Percentiles rank a stretch among this genome's conserved stretches.
Evolutionary conservation across 2,329 filamentous ascomycete species (phyloP).

Genomic region (Didymella glomerata): DNA sequence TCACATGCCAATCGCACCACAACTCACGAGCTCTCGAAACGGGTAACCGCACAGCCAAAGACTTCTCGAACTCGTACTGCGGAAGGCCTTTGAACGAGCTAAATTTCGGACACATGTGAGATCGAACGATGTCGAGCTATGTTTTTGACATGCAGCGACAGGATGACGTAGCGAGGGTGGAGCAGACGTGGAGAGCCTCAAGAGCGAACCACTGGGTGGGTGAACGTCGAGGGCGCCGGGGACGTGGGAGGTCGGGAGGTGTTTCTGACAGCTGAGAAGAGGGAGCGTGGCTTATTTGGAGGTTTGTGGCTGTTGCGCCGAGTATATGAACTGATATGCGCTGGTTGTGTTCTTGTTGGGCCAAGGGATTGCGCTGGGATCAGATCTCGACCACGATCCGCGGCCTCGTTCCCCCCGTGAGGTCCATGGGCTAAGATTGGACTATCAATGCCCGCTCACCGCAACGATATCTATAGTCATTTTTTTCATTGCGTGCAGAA

Average conservation of each 20-base stretch:
- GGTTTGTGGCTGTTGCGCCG: slow-evolving; percentile 12
- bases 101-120: slow-evolving; percentile 40
- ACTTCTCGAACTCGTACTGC: slow-evolving; percentile 40
- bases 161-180: slow-evolving; percentile 37
- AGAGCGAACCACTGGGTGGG: slow-evolving; percentile 8
- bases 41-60: slow-evolving; percentile 34
- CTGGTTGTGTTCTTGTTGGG: slow-evolving; percentile 41
- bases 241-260: slow-evolving; percentile 2
- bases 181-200: slow-evolving; percentile 18
- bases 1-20: slow-evolving; percentile 8
- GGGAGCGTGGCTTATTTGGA: slow-evolving; percentile 7
- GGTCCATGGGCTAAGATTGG: slow-evolving; percentile 24
- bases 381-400: slow-evolving; percentile 33
- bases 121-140: slow-evolving; percentile 30
- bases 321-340: slow-evolving; percentile 12
- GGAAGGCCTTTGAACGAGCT: slow-evolving; percentile 36
- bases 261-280: slow-evolving; percentile 3
- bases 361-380: slow-evolving; percentile 37
- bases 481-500: slow-evolving; percentile 15
- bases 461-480: slow-evolving; percentile 2
- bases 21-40: slow-evolving; percentile 25
- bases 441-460: slow-evolving; percentile 28
- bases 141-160: slow-evolving; percentile 28
- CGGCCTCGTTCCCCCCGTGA: slow-evolving; percentile 22
- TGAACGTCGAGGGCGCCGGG: slow-evolving; percentile 8